Percentiles rank a stretch among this genome's conserved stretches.
These are phyloP conservation scores for Chaetomium tenue DNA, from an alignment of 495 filamentous ascomycete genomes.

Conservation along the genomic window DNA sequence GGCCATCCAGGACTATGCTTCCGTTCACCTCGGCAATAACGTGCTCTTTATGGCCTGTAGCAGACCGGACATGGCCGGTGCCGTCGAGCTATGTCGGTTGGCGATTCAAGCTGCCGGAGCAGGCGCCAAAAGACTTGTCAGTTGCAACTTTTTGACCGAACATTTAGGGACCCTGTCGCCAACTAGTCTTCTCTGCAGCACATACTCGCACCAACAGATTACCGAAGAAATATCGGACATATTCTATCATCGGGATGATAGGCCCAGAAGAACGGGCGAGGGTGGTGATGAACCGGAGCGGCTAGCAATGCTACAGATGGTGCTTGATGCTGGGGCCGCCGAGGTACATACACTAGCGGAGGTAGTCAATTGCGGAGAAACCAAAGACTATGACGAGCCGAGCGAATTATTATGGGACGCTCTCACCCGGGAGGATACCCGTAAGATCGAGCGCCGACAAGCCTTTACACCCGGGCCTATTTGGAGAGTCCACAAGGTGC, in stretches of 20 bases:
- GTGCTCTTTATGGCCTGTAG: neutral
- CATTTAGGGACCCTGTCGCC: neutral
- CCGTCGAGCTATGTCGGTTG: neutral
- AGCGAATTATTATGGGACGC: neutral
- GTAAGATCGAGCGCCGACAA: neutral
- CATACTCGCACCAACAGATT: too few relatives aligned
- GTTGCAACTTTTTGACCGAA: neutral
- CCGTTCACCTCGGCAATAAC: too few relatives aligned
- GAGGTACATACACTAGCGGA: neutral
- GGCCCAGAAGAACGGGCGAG: too few relatives aligned
- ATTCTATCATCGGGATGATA: neutral
- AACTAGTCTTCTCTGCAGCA: neutral
- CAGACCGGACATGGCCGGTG: neutral
- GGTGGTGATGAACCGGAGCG: neutral
- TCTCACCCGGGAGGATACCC: neutral
- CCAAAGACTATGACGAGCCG: neutral
- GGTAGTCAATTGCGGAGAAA: neutral
- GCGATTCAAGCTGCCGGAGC: neutral
- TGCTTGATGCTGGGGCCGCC: neutral
- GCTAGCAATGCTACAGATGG: neutral
- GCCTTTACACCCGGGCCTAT: neutral
- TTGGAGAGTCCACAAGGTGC: neutral
- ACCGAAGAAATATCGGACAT: too few relatives aligned
- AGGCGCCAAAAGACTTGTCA: neutral
- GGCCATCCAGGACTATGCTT: neutral